These are phyloP conservation scores for Macrophomina tecta DNA, from an alignment of 2,329 filamentous ascomycete genomes.

Conservation along the genomic window DNA sequence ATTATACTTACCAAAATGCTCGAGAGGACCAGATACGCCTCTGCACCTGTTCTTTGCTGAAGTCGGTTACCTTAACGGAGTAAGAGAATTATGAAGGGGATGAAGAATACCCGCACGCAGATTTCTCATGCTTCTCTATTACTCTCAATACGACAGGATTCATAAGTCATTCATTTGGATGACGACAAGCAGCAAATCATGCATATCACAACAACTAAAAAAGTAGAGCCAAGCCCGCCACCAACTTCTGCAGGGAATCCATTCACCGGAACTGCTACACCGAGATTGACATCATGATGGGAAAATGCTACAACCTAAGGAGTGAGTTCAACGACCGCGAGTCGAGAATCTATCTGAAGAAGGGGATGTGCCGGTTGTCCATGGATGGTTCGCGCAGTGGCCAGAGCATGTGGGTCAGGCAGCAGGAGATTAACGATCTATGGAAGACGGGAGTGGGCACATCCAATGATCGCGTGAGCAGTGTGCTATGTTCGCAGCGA, in stretches of 20 bases:
- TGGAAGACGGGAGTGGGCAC: background rate
- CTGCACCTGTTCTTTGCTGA: no score
- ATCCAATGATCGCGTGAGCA: background rate
- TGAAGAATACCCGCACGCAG: no score
- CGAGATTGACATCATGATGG: background rate
- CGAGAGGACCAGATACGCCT: no score
- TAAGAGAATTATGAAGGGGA: no score
- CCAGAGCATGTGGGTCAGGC: background rate
- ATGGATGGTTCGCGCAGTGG: background rate
- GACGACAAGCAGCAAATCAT: no score
- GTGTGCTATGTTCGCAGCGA: background rate
- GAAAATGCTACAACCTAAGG: background rate
- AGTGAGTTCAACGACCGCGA: background rate
- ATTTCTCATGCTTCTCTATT: no score
- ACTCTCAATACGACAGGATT: no score
- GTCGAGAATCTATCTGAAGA: background rate
- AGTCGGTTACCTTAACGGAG: no score
- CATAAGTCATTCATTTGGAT: no score
- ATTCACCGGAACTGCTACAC: background rate
- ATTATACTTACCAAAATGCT: no score
- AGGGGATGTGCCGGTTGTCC: background rate
- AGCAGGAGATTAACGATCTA: background rate
- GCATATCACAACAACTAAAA: background rate
- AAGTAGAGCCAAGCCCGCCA: background rate
- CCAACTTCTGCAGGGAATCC: background rate